Conservation (phyloP, 345 rosid species). For the Gynandropsis gynandra region DNA sequence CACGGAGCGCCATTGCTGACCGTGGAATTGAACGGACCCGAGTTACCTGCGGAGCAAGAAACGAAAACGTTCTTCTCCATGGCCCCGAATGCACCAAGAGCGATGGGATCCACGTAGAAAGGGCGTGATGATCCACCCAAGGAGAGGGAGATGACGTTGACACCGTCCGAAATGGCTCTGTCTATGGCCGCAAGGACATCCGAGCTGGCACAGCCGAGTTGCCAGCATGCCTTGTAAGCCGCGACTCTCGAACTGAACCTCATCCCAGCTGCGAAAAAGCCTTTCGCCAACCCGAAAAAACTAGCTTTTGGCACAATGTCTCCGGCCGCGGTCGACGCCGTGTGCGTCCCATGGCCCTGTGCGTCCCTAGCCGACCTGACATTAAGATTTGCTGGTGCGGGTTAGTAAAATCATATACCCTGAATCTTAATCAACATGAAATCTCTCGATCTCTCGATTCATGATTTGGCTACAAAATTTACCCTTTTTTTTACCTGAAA, state of each 20-base stretch:
- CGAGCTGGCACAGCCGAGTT: conserved; percentile 42
- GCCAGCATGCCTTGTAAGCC: conserved; percentile 69
- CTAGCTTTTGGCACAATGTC: conserved; percentile 35
- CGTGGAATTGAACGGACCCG: conserved; percentile 51
- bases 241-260: conserved; percentile 63
- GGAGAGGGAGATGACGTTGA: conserved; percentile 70
- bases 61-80: conserved; percentile 54
- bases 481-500: conserved; percentile 27
- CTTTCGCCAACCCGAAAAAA: conserved; percentile 49
- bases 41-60: conserved; percentile 74
- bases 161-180: conserved; percentile 61
- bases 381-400: too few species aligned
- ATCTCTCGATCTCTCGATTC: too few species aligned
- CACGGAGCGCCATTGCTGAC: conserved; percentile 64
- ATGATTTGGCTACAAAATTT: too few species aligned
- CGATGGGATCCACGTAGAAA: conserved; percentile 44
- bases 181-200: conserved; percentile 71
- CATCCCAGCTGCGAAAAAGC: conserved; percentile 54
- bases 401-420: too few species aligned
- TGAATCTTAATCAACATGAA: too few species aligned
- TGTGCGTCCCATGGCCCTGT: conserved; percentile 82
- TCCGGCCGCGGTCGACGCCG: conserved; percentile 78
- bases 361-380: conserved; percentile 50
- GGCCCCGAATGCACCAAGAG: conserved; percentile 56
- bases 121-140: conserved; percentile 53